Evolutionary conservation across 345 rosid genomes (phyloP), one percentile per base, ranked within the genome.

Genomic region (Clarkia xantiana): DNA sequence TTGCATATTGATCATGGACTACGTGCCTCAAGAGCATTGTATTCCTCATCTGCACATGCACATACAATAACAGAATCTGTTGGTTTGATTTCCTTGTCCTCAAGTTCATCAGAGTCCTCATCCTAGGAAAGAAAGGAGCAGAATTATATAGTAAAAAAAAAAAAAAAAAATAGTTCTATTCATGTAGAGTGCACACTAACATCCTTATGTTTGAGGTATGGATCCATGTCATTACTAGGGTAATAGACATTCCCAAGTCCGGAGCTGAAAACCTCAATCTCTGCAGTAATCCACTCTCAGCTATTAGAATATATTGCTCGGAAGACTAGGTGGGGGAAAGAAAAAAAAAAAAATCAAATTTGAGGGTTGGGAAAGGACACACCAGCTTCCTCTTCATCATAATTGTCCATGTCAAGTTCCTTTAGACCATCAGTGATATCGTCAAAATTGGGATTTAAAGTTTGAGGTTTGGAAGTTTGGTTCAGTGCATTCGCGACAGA

Each of bases 351-450:
- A 38, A 8, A 20, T 3, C 25, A 6, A 47, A 10, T 39, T 20
- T 47, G 12, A 47, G 25, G 2, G 20, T 13, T 13, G 11, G 40
- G 3, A 50, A 53, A 58, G 2, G 16, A 29, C 53, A 39, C 67
- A 82, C 94, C 90, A 23, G 78, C 87, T 67, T 81, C 96, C 63
- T 91, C 94, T 29, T 86, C 94, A 44, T 91, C 87, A 29, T 91
- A 91, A 63, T 75, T 57, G 40, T 86, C 96, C 96, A 91, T 79
- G 62, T 86, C 76, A 43, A 91, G 94, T 55, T 84, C 96, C 67
- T 66, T 69, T 60, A 91, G 54, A 4, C 75, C 94, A 55, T n/a
- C n/a, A n/a, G n/a, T n/a, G n/a, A n/a, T n/a, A n/a, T n/a, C n/a
- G n/a, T n/a, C n/a, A n/a, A n/a, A n/a, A n/a, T n/a, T n/a, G n/a